Conservation (phyloP, 2,329 filamentous ascomycete species). For the Calonectria ilicicola region DNA sequence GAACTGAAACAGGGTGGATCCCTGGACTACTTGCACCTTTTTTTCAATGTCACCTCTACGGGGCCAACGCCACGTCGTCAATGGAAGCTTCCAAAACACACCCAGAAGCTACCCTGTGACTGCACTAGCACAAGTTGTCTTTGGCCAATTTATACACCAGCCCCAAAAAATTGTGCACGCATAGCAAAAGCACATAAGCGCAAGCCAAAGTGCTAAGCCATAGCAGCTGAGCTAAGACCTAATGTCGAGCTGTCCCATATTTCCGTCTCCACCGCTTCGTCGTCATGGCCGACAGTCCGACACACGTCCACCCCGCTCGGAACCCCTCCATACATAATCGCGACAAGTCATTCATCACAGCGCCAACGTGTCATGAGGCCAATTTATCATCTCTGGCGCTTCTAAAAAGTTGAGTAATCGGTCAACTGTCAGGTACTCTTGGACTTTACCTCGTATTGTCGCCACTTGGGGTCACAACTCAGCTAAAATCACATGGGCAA, state of each 20-base stretch:
- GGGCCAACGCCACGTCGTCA: background rate
- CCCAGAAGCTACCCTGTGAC: background rate
- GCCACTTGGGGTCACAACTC: background rate
- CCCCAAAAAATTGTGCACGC: background rate
- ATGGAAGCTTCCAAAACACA: slow-evolving; percentile 17
- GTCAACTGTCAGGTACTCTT: background rate
- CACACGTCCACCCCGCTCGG: background rate
- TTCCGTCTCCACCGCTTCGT: background rate
- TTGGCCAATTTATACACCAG: background rate
- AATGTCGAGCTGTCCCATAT: background rate
- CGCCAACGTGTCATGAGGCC: background rate
- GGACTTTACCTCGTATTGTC: background rate
- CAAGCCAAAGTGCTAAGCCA: background rate
- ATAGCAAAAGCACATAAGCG: background rate
- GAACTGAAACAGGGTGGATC: background rate
- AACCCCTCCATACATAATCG: background rate
- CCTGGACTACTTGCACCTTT: background rate
- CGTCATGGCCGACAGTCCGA: slow-evolving; percentile 13
- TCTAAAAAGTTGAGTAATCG: background rate
- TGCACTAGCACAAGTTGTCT: background rate
- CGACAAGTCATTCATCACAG: slow-evolving; percentile 6
- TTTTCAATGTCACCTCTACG: background rate
- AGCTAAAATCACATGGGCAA: background rate
- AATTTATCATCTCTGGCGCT: background rate
- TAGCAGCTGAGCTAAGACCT: slow-evolving; percentile 12